These are phyloP conservation scores for Ensete glaucum DNA, from an alignment of 176 grass and related monocot species.

Conservation along the genomic window DNA sequence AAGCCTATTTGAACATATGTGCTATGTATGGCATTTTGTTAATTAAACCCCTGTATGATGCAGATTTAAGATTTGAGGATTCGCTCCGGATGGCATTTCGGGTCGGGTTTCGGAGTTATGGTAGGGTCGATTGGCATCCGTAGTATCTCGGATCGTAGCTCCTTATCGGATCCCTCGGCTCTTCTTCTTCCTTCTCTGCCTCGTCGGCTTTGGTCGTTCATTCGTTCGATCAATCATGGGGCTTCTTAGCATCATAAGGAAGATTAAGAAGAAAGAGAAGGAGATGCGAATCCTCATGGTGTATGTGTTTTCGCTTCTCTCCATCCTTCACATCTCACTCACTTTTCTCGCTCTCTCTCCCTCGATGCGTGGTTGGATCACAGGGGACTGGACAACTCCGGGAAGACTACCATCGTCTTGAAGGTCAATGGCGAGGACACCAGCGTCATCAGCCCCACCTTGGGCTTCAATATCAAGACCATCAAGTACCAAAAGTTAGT, in stretches of 20 bases:
- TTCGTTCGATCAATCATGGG: slow-evolving; percentile 32
- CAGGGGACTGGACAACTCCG: slow-evolving; percentile 78
- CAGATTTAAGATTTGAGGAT: too few relatives aligned
- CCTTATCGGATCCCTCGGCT: not conserved
- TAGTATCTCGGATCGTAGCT: too few relatives aligned
- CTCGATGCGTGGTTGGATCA: slow-evolving; percentile 1
- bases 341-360: not conserved
- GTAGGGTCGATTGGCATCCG: too few relatives aligned
- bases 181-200: not conserved
- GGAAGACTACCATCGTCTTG: slow-evolving; percentile 81
- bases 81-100: too few relatives aligned
- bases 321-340: not conserved
- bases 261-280: slow-evolving; percentile 93
- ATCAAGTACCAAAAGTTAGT: slow-evolving; percentile 84
- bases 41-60: too few relatives aligned
- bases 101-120: too few relatives aligned
- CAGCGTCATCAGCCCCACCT: slow-evolving; percentile 81
- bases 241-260: slow-evolving; percentile 76
- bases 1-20: too few relatives aligned
- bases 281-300: slow-evolving; percentile 98
- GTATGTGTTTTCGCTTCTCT: slow-evolving; percentile 27
- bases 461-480: slow-evolving; percentile 94
- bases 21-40: too few relatives aligned
- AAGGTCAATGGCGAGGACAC: slow-evolving; percentile 92
- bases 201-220: not conserved